Conservation (phyloP, 1,139 yeast genomes). For the Debaryomyces udenii region DNA sequence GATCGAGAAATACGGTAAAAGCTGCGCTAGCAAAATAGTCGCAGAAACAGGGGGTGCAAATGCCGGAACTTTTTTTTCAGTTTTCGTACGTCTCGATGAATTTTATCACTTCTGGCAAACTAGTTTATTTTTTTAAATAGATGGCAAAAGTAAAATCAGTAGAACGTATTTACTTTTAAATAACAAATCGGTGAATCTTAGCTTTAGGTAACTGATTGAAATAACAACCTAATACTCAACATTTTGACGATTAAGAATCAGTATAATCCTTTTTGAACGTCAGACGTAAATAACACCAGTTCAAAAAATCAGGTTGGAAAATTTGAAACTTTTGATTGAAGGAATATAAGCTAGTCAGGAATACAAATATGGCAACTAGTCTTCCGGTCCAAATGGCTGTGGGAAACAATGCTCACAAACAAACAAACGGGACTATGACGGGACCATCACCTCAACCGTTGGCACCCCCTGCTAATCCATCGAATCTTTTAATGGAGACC, state of each 20-base stretch:
- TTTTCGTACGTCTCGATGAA: conserved; percentile 5
- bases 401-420: conserved; percentile 18
- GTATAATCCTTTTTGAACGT: not conserved
- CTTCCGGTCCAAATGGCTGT: conserved; percentile 25
- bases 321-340: conserved; percentile 1
- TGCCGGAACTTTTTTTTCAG: conserved; percentile 2
- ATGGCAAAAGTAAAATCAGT: conserved; percentile 1
- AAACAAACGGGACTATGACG: conserved; percentile 18
- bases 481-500: conserved; percentile 53
- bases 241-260: not conserved
- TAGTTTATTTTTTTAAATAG: conserved; percentile 6
- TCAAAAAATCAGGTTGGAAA: conserved; percentile 1
- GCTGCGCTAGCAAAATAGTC: not conserved
- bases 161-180: no score
- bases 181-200: no score
- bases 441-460: conserved; percentile 18
- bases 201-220: not conserved
- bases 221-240: not conserved
- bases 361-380: conserved; percentile 19
- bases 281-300: conserved; percentile 2
- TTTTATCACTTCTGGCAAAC: conserved; percentile 1
- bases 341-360: not conserved
- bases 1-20: conserved; percentile 7
- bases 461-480: conserved; percentile 16
- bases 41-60: conserved; percentile 10